These are phyloP conservation scores for Apophysomyces trapeziformis DNA, from an alignment of 371 early-diverging fungal species.

Conservation along the genomic window DNA sequence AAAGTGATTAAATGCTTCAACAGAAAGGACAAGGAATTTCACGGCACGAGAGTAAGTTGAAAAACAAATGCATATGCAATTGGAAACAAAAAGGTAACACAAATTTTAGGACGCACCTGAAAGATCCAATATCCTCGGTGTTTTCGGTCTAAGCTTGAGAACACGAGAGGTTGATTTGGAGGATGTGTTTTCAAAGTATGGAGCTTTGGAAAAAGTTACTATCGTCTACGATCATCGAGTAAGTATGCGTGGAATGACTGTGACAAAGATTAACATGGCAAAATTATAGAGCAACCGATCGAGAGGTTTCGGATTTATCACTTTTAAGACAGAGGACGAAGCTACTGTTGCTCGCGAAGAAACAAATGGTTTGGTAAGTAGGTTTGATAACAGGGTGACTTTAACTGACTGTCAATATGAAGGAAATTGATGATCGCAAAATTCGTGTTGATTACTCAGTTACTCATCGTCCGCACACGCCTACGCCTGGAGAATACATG, in stretches of 20 bases:
- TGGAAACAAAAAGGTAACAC: neutral
- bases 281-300: constrained; percentile 47
- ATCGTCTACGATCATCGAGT: constrained; percentile 67
- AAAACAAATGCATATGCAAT: neutral
- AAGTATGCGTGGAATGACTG: constrained; percentile 22
- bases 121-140: constrained; percentile 72
- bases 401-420: neutral
- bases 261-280: neutral
- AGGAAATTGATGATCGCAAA: constrained; percentile 72
- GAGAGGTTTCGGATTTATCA: constrained; percentile 87
- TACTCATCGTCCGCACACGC: constrained; percentile 67
- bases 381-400: neutral
- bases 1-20: neutral
- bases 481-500: constrained; percentile 77
- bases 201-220: constrained; percentile 60
- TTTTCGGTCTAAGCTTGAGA: constrained; percentile 78
- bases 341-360: constrained; percentile 83
- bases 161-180: constrained; percentile 74
- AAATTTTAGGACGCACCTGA: constrained; percentile 41
- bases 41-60: constrained; percentile 47
- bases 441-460: constrained; percentile 84
- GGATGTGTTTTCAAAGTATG: constrained; percentile 71
- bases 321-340: constrained; percentile 76
- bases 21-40: constrained; percentile 42
- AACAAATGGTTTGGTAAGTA: constrained; percentile 32